Evolutionary conservation across 2,329 filamentous ascomycete species (phyloP).

Genomic region (Colletotrichum musicola): DNA sequence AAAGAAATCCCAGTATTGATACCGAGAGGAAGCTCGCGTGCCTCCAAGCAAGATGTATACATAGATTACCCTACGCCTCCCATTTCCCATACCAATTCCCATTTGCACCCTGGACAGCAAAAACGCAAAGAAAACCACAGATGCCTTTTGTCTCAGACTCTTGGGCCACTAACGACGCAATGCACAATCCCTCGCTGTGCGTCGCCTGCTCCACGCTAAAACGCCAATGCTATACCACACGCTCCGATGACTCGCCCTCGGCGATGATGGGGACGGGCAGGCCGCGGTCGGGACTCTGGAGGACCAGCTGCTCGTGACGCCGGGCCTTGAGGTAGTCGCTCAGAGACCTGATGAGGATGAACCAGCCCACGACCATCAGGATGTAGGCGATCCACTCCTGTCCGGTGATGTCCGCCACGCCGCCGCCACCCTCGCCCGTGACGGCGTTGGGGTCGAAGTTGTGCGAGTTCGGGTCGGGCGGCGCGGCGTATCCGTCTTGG

Average conservation of each 20-base stretch:
- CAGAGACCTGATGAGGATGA: constrained; percentile 93
- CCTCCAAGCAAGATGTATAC: constrained; percentile 23
- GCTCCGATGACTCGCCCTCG: constrained; percentile 83
- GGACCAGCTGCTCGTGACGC: constrained; percentile 90
- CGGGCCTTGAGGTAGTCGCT: constrained; percentile 90
- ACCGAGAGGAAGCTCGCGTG: constrained; percentile 11
- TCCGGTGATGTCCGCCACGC: constrained; percentile 71
- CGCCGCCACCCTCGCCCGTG: constrained; percentile 57
- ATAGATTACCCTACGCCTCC: constrained; percentile 34
- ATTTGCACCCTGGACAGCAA: constrained; percentile 4
- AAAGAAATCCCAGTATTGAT: constrained; percentile 26
- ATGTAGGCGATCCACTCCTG: constrained; percentile 92
- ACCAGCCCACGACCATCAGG: constrained; percentile 98
- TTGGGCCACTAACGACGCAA: neutral
- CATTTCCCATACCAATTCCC: constrained; percentile 21
- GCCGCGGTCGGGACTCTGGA: constrained; percentile 92
- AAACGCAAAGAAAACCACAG: constrained; percentile 22
- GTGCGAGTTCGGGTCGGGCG: constrained; percentile 90
- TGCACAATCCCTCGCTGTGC: neutral
- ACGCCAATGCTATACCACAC: constrained; percentile 69
- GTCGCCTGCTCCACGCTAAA: neutral
- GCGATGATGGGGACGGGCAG: constrained; percentile 88
- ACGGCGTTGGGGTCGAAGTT: constrained; percentile 84
- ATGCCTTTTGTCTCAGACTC: constrained; percentile 16
- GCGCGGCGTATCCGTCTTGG: constrained; percentile 74